Percentiles rank a stretch among this genome's conserved stretches.
Evolutionary conservation across 2,329 filamentous ascomycete genomes (phyloP).

Genomic region (Neofusicoccum ribis): DNA sequence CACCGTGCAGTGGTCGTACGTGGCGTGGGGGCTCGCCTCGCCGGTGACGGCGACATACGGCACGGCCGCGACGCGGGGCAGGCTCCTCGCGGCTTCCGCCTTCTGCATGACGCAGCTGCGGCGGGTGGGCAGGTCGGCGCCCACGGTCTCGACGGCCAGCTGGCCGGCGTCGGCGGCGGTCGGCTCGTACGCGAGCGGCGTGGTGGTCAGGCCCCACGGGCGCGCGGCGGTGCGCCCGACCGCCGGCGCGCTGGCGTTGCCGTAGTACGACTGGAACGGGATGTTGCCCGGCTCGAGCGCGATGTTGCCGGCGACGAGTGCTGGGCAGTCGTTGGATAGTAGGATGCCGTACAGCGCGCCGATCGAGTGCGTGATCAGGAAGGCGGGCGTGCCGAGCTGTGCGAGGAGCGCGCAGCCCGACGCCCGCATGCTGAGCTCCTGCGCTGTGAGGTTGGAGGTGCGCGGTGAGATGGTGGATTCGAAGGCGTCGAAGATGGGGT

Average conservation of each 20-base stretch:
- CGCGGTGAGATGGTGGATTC: conserved; percentile 27
- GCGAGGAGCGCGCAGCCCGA: conserved; percentile 41
- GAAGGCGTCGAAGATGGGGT: conserved; percentile 53
- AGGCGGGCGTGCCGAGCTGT: conserved; percentile 38
- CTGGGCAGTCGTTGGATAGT: conserved; percentile 28
- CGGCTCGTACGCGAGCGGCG: conserved; percentile 11
- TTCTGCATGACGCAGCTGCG: conserved; percentile 28
- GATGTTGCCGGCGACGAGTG: conserved; percentile 26
- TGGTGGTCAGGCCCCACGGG: conserved; percentile 18
- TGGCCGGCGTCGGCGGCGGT: conserved; percentile 8
- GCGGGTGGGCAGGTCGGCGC: conserved; percentile 24
- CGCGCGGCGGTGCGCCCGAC: conserved; percentile 13
- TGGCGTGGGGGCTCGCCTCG: conserved; percentile 32
- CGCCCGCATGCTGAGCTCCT: conserved; percentile 24
- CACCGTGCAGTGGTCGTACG: conserved; percentile 36
- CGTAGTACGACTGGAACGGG: conserved; percentile 21
- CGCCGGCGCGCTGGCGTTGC: conserved; percentile 21
- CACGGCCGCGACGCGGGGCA: conserved; percentile 30
- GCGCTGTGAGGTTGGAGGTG: conserved; percentile 24
- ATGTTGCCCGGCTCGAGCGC: conserved; percentile 26
- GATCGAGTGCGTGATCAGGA: conserved; percentile 50
- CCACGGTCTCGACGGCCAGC: conserved; percentile 20
- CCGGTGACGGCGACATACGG: conserved; percentile 34
- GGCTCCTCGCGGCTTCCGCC: conserved; percentile 22
- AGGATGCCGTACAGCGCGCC: conserved; percentile 27